Conservation (phyloP, 1,284 basidiomycete genomes). For the Termitomyces sp. region DNA sequence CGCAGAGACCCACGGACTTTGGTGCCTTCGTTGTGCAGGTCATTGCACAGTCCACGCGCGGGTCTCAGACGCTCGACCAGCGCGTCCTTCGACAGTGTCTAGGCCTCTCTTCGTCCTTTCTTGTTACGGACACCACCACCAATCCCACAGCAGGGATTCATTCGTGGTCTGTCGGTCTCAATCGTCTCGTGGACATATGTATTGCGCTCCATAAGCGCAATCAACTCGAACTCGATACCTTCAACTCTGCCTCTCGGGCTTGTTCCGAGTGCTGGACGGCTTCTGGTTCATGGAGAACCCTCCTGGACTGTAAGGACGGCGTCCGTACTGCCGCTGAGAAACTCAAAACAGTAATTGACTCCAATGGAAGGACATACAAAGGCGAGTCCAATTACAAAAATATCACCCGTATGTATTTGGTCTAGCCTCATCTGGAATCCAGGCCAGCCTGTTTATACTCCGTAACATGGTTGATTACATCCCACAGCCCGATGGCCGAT, state of each 20-base stretch:
- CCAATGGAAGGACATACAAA: slow-evolving; percentile 59
- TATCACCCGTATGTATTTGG: slow-evolving; percentile 1
- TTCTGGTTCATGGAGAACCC: slow-evolving; percentile 59
- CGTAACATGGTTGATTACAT: slow-evolving; percentile 27
- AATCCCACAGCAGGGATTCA: slow-evolving; percentile 50
- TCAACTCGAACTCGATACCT: slow-evolving; percentile 66
- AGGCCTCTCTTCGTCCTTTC: slow-evolving; percentile 66
- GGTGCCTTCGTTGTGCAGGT: slow-evolving; percentile 51
- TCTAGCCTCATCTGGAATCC: slow-evolving; percentile 17
- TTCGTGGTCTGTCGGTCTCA: slow-evolving; percentile 64
- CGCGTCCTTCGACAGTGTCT: slow-evolving; percentile 57
- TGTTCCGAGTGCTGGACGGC: slow-evolving; percentile 80
- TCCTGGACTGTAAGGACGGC: slow-evolving; percentile 55
- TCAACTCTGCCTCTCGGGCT: slow-evolving; percentile 66
- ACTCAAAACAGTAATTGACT: slow-evolving; percentile 61
- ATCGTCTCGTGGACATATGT: slow-evolving; percentile 63
- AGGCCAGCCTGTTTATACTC: slow-evolving; percentile 61
- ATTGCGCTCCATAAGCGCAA: slow-evolving; percentile 58
- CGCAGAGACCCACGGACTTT: slow-evolving; percentile 48
- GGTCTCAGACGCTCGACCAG: slow-evolving; percentile 51
- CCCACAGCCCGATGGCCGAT: background rate
- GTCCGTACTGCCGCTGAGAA: slow-evolving; percentile 56
- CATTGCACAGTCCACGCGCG: slow-evolving; percentile 46
- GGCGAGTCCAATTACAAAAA: slow-evolving; percentile 21
- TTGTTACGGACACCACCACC: slow-evolving; percentile 67